phyloP scores from a whole-genome alignment of 1,139 yeast genomes.

The Suhomyces coccinellae region DNA sequence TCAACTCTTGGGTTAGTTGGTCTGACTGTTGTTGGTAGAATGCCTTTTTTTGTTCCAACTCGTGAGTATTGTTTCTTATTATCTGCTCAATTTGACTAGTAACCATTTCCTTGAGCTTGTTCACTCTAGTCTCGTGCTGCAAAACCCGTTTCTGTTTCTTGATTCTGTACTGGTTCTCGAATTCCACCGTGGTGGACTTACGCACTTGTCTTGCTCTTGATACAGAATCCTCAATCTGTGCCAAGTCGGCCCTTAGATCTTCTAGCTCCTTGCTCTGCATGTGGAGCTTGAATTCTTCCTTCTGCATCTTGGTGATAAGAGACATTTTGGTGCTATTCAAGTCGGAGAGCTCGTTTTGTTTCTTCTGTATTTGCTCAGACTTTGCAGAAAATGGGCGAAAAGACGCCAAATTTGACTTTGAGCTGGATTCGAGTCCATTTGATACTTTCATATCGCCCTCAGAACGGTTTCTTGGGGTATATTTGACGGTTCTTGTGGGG shows the following conservation, averaged over 20 bases:
- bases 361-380: conserved; percentile 1
- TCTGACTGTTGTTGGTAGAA: conserved; percentile 18
- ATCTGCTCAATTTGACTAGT: conserved; percentile 36
- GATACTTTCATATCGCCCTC: background rate
- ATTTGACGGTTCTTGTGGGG: background rate
- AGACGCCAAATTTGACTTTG: background rate
- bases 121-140: conserved; percentile 22
- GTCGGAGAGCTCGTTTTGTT: conserved; percentile 12
- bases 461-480: background rate
- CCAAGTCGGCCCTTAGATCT: conserved; percentile 13
- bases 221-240: conserved; percentile 17
- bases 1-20: conserved; percentile 16
- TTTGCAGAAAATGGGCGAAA: background rate
- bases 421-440: background rate
- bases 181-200: conserved; percentile 25
- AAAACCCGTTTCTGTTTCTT: conserved; percentile 14
- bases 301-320: conserved; percentile 17
- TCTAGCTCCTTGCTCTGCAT: conserved; percentile 15
- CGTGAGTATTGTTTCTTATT: conserved; percentile 28
- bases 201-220: conserved; percentile 19
- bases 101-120: conserved; percentile 38
- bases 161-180: conserved; percentile 24
- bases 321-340: conserved; percentile 16
- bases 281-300: conserved; percentile 18
- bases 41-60: conserved; percentile 26